Evolutionary conservation across 108 stramenopile genomes (phyloP), one percentile per base, ranked within the genome.

Genomic region (Pelagomonas calceolata): DNA sequence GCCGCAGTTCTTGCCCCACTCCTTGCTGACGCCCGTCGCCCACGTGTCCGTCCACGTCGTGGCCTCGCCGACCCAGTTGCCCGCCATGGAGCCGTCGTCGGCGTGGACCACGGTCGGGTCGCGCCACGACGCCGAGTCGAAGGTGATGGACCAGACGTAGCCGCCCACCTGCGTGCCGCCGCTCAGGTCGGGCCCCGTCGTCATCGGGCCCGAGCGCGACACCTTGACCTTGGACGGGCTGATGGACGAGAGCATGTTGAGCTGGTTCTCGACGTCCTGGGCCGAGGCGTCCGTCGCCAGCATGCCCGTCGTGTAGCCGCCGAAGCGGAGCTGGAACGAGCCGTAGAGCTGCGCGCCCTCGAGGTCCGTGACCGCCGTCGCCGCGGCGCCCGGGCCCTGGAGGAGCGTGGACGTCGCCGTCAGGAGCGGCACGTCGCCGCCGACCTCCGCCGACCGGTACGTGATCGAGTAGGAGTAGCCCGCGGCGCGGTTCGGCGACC

Each of bases 1-100:
- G 10, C 92, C 92, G 0, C 88, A 86, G 77, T 92, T 91, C 73
- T 84, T 89, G 34, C 92, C 92, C 92, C 92, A 93, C 36, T 84
- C 86, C 66, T 84, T 87, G 65, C 87, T 86, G 72, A 86, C 86
- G 0, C 89, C 90, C 39, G 68, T 72, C 32, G 51, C 46, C 92
- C 92, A 93, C 16, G 79, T 83, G 74, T 88, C 90, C 36, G 65
- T 66, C 68, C 81, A 81, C 14, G 63, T 63, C 33, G 82, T 81
- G 21, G 77, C 45, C 34, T 35, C 36, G 17, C 88, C 88, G 9
- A 75, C 65, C 90, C 90, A 91, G 82, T 89, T 91, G 30, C 87
- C 87, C 34, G 85, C 85, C 29, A 91, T 76, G 37, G 77, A 79
- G 68, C 80, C 72, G 18, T 83, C 82, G 44, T 66, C 71, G 64